These are phyloP conservation scores for Aspergillus egyptiacus DNA, from an alignment of 495 filamentous ascomycete species.

Conservation along the genomic window DNA sequence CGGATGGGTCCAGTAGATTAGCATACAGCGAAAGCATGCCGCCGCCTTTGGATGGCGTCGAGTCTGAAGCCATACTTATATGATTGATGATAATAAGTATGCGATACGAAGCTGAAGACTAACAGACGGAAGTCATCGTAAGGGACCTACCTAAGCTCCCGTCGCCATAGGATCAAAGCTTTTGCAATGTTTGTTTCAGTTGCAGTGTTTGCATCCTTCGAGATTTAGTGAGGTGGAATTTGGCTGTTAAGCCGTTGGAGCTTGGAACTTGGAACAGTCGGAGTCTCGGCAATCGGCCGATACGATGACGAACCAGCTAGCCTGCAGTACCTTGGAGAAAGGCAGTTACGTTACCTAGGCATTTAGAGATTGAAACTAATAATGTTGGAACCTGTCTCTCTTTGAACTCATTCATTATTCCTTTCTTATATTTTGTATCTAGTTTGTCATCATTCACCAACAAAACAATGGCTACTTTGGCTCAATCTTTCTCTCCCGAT, in stretches of 20 bases:
- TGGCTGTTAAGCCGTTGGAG: too few relatives aligned
- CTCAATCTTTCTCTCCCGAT: constrained; percentile 37
- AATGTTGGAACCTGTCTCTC: too few relatives aligned
- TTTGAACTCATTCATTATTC: too few relatives aligned
- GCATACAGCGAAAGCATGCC: constrained; percentile 56
- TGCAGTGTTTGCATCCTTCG: too few relatives aligned
- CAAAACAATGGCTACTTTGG: constrained; percentile 40
- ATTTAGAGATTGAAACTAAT: too few relatives aligned
- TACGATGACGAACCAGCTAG: constrained; percentile 1
- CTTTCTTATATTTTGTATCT: background rate
- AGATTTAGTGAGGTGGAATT: too few relatives aligned
- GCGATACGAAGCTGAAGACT: background rate
- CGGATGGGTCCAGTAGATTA: constrained; percentile 52
- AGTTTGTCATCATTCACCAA: background rate
- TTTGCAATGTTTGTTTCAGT: constrained; percentile 9
- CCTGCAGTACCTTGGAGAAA: too few relatives aligned
- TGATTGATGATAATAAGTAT: background rate
- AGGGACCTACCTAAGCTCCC: too few relatives aligned
- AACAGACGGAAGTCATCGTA: background rate
- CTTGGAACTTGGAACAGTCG: background rate
- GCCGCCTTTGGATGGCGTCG: constrained; percentile 28
- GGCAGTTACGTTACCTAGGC: too few relatives aligned
- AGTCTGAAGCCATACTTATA: constrained; percentile 33
- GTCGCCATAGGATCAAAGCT: too few relatives aligned
- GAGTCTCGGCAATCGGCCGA: constrained; percentile 4